phyloP scores from a whole-genome alignment of 768 basidiomycete genomes.

The Cubamyces sp. region DNA sequence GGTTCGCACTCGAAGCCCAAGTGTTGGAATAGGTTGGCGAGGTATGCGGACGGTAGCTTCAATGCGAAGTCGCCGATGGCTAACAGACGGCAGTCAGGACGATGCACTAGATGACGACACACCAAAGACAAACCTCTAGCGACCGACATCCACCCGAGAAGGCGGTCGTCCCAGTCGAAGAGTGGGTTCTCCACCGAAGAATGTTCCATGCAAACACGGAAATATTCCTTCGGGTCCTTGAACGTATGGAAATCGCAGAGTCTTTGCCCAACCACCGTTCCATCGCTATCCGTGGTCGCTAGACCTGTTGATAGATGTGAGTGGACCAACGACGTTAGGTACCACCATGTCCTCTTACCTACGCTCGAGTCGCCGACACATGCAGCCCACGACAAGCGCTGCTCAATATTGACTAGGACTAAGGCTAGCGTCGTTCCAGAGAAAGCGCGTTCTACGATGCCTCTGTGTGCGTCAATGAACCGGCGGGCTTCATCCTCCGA shows the following conservation, averaged over 20 bases:
- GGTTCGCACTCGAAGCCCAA: background rate
- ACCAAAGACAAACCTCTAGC: background rate
- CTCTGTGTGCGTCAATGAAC: background rate
- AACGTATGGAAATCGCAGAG: background rate
- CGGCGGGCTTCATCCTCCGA: background rate
- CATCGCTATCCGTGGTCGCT: background rate
- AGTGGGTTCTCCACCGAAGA: background rate
- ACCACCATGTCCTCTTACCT: background rate
- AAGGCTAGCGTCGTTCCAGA: slow-evolving; percentile 11
- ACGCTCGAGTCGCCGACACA: slow-evolving; percentile 9
- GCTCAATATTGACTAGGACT: background rate
- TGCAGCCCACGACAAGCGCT: slow-evolving; percentile 9
- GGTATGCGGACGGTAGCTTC: slow-evolving; percentile 5
- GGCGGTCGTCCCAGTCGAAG: slow-evolving; percentile 3
- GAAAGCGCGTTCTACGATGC: slow-evolving; percentile 4
- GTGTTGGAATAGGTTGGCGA: slow-evolving; percentile 2
- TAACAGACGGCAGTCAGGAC: background rate
- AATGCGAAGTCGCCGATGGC: slow-evolving; percentile 11
- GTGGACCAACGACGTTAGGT: background rate
- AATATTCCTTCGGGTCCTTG: background rate
- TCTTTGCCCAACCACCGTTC: background rate
- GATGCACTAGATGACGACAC: background rate
- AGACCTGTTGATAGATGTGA: background rate
- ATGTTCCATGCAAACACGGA: background rate
- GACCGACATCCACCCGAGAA: slow-evolving; percentile 6